phyloP scores from a whole-genome alignment of 768 basidiomycete species.

The Pulveroboletus frians region DNA sequence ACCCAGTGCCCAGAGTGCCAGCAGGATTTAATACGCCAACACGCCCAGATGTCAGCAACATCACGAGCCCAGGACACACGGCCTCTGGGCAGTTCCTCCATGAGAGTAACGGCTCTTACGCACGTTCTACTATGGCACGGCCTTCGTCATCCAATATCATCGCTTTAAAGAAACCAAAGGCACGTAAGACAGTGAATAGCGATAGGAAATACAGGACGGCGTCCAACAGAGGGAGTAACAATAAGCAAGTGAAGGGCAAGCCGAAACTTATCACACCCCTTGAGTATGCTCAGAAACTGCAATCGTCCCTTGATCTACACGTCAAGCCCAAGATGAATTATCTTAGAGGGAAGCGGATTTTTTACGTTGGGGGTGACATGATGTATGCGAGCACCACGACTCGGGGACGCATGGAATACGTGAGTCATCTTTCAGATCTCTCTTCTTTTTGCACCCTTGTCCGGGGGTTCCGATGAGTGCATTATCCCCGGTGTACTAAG shows the following conservation, averaged over 20 bases:
- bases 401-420: conserved; percentile 54
- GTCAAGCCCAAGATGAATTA: conserved; percentile 27
- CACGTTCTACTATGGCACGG: neutral
- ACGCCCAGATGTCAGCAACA: conserved; percentile 8
- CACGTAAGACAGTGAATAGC: conserved; percentile 23
- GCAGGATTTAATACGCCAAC: conserved; percentile 6
- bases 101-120: neutral
- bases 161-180: neutral
- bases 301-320: conserved; percentile 26
- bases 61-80: conserved; percentile 19
- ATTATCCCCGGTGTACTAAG: conserved; percentile 3
- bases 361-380: conserved; percentile 58
- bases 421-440: conserved; percentile 32
- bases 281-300: conserved; percentile 50
- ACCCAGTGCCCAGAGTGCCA: conserved; percentile 1
- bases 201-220: conserved; percentile 6
- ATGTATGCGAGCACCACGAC: conserved; percentile 46
- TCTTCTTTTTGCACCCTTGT: neutral
- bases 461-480: neutral
- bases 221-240: conserved; percentile 2
- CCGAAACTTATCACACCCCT: conserved; percentile 40
- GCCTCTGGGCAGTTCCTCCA: neutral
- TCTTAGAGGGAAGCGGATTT: conserved; percentile 51
- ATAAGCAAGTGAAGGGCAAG: conserved; percentile 38
- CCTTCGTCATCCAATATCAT: neutral